These are phyloP conservation scores for Vavraia culicis DNA, from an alignment of 371 early-diverging fungal genomes.

Conservation along the genomic window DNA sequence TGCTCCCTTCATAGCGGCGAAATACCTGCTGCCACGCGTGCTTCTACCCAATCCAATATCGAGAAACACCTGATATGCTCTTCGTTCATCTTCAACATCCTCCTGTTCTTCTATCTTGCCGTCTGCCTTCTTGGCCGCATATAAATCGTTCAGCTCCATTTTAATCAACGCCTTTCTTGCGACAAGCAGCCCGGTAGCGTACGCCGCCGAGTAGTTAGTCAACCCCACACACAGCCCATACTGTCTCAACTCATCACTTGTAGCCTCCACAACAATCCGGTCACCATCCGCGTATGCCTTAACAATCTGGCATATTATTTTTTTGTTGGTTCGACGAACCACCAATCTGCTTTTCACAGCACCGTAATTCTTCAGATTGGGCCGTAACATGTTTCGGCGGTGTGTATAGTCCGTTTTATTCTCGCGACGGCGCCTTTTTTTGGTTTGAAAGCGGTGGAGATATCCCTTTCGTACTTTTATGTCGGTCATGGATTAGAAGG, in stretches of 20 bases:
- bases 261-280: constrained; percentile 79
- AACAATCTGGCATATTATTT: constrained; percentile 85
- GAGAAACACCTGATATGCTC: constrained; percentile 92
- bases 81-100: constrained; percentile 66
- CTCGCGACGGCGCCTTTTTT: constrained; percentile 50
- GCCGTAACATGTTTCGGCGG: constrained; percentile 82
- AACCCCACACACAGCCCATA: constrained; percentile 95
- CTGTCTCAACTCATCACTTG: constrained; percentile 84
- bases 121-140: constrained; percentile 70
- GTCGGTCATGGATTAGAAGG: too few relatives aligned
- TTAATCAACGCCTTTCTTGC: constrained; percentile 73
- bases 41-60: constrained; percentile 94
- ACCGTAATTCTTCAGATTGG: constrained; percentile 99
- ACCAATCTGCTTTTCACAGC: constrained; percentile 97
- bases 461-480: too few relatives aligned
- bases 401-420: constrained; percentile 99
- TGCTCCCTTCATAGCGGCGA: constrained; percentile 97
- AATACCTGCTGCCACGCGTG: constrained; percentile 93
- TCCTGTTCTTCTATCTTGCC: constrained; percentile 70
- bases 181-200: constrained; percentile 87
- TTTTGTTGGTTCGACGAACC: constrained; percentile 94
- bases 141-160: constrained; percentile 64
- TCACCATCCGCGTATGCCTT: constrained; percentile 96
- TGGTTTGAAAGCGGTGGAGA: constrained; percentile 43
- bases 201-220: constrained; percentile 98